phyloP scores from a whole-genome alignment of 2,329 filamentous ascomycete genomes.

The Aspergillus ochraceoroseus region DNA sequence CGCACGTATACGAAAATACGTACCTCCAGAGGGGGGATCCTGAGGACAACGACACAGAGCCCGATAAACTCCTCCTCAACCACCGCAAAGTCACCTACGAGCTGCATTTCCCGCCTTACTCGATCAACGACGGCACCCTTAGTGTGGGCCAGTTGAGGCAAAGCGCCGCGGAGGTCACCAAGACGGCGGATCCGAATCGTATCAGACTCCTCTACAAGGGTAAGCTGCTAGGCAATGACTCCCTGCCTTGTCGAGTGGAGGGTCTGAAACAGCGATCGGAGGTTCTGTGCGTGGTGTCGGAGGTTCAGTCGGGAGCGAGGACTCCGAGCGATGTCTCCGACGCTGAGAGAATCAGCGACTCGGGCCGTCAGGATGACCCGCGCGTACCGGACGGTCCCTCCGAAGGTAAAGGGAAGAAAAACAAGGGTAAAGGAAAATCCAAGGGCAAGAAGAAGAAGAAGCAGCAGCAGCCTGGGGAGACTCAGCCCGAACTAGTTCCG shows the following conservation, averaged over 20 bases:
- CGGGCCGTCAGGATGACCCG: constrained; percentile 18
- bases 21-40: constrained; percentile 10
- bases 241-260: constrained; percentile 38
- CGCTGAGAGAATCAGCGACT: constrained; percentile 18
- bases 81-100: constrained; percentile 42
- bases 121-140: constrained; percentile 45
- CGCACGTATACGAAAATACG: constrained; percentile 13
- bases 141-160: constrained; percentile 42
- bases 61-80: constrained; percentile 44
- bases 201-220: constrained; percentile 48
- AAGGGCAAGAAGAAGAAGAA: constrained; percentile 28
- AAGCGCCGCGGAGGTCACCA: constrained; percentile 37
- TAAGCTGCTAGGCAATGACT: constrained; percentile 42
- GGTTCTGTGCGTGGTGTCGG: constrained; percentile 45
- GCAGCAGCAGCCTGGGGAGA: constrained; percentile 11
- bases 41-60: constrained; percentile 31
- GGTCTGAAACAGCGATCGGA: constrained; percentile 48
- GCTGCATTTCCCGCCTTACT: constrained; percentile 45
- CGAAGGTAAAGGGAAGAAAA: constrained; percentile 22
- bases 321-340: constrained; percentile 33
- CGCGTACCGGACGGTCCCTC: constrained; percentile 18
- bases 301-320: constrained; percentile 30
- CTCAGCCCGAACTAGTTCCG: too few species aligned
- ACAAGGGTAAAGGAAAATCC: constrained; percentile 27
- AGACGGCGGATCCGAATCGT: constrained; percentile 33